Evolutionary conservation across 139 green algal species (phyloP).

Genomic region (Axilococcus clingmanii): DNA sequence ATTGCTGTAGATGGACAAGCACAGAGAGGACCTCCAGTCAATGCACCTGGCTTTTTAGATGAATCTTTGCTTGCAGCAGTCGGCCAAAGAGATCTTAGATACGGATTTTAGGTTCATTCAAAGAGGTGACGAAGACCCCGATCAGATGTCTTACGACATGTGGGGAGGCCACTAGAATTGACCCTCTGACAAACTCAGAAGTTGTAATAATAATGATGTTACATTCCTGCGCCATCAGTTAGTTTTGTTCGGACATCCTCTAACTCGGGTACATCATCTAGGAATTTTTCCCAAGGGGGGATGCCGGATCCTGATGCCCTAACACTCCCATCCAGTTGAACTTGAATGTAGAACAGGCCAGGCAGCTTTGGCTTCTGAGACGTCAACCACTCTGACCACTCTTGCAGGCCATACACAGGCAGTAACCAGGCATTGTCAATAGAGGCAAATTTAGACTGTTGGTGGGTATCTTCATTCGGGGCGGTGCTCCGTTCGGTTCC

Average conservation of each 20-base stretch:
- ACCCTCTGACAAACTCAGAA: no score
- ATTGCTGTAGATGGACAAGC: neutral
- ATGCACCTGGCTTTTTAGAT: conserved; percentile 8
- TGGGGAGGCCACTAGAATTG: no score
- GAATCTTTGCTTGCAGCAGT: conserved; percentile 13
- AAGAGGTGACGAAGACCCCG: no score
- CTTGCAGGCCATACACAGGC: conserved; percentile 24
- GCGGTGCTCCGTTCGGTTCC: neutral
- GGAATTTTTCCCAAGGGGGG: conserved; percentile 67
- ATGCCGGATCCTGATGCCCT: conserved; percentile 55
- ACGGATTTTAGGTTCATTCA: conserved; percentile 23
- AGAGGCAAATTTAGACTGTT: no score
- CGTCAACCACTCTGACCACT: conserved; percentile 72
- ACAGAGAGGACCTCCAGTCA: neutral
- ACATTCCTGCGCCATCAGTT: conserved; percentile 22
- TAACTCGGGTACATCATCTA: conserved; percentile 68
- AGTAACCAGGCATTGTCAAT: no score
- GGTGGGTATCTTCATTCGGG: no score
- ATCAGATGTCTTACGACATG: no score
- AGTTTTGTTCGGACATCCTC: conserved; percentile 58
- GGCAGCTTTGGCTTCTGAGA: conserved; percentile 46
- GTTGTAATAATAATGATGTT: no score
- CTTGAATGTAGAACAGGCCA: conserved; percentile 36
- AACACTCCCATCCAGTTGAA: conserved; percentile 85
- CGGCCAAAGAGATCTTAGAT: conserved; percentile 24